Evolutionary conservation across 768 basidiomycete species (phyloP).

Genomic region (Xerocomellus amylosporus): DNA sequence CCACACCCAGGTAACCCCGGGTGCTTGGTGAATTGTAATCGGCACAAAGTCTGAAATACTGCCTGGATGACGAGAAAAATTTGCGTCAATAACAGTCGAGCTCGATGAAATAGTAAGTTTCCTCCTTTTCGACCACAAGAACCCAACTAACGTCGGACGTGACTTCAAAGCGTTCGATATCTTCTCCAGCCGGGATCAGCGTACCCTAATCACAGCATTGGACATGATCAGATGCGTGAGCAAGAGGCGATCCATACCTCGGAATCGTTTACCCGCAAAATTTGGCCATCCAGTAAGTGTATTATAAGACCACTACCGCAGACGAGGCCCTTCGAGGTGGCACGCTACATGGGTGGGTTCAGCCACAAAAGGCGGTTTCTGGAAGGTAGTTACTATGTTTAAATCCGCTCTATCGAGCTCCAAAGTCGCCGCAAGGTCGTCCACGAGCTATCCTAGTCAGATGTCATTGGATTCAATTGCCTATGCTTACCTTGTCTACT

Average conservation of each 20-base stretch:
- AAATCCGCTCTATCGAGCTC: constrained; percentile 69
- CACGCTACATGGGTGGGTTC: constrained; percentile 51
- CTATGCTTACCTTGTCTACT: constrained; percentile 64
- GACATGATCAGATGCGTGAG: neutral
- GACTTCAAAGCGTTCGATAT: constrained; percentile 61
- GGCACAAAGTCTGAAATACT: constrained; percentile 86
- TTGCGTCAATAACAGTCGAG: constrained; percentile 1
- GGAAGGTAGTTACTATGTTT: constrained; percentile 55
- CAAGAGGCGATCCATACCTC: constrained; percentile 43
- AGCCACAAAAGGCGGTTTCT: constrained; percentile 4
- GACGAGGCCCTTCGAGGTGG: constrained; percentile 85
- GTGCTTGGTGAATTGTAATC: constrained; percentile 49
- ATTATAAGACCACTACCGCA: constrained; percentile 65
- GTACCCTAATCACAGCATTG: constrained; percentile 48
- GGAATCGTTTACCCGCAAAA: constrained; percentile 47
- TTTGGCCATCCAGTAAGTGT: constrained; percentile 53
- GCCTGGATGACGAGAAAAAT: constrained; percentile 52
- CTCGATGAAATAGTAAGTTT: constrained; percentile 24
- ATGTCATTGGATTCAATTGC: neutral
- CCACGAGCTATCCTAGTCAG: constrained; percentile 62
- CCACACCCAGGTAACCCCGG: constrained; percentile 57
- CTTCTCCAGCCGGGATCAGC: constrained; percentile 75
- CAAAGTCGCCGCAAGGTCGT: constrained; percentile 86
- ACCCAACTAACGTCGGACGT: constrained; percentile 66
- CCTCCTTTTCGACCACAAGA: constrained; percentile 93